Evolutionary conservation across 129 eudicot species (phyloP).

Genomic region (Gnaphalium uliginosum): DNA sequence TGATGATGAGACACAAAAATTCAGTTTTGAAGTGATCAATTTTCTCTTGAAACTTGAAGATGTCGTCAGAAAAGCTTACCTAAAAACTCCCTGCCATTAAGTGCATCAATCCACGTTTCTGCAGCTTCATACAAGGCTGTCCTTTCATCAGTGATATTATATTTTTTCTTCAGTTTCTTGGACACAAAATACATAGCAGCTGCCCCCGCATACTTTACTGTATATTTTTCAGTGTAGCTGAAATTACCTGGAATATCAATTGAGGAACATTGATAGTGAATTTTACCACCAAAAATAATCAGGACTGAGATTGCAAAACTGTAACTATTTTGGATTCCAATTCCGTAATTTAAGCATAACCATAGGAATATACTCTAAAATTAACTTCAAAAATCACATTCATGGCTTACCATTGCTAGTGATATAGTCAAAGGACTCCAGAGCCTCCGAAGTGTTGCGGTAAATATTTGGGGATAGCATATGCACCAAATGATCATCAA

Average conservation of each 20-base stretch:
- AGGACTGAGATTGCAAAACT: neutral
- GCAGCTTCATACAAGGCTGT: conserved; percentile 56
- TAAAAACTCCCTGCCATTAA: conserved; percentile 52
- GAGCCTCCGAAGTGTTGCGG: conserved; percentile 60
- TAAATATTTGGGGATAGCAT: conserved; percentile 68
- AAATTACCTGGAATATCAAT: conserved; percentile 41
- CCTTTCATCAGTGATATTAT: conserved; percentile 56
- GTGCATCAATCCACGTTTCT: conserved; percentile 60
- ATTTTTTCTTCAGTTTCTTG: conserved; percentile 54
- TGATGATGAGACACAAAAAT: neutral
- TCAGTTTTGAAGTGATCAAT: neutral
- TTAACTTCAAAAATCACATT: neutral
- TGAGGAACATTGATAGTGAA: neutral
- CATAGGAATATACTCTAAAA: neutral
- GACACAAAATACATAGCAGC: conserved; percentile 63
- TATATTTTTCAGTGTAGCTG: conserved; percentile 40
- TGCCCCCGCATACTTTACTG: conserved; percentile 57
- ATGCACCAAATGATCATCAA: conserved; percentile 71
- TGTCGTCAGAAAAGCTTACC: conserved; percentile 36
- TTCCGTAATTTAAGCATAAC: neutral
- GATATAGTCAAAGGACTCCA: conserved; percentile 65
- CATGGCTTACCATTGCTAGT: conserved; percentile 59
- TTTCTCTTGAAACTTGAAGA: conserved; percentile 10
- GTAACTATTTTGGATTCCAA: neutral
- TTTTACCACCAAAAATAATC: neutral